These are phyloP conservation scores for Suillus variegatus DNA, from an alignment of 768 basidiomycete genomes.

Conservation along the genomic window DNA sequence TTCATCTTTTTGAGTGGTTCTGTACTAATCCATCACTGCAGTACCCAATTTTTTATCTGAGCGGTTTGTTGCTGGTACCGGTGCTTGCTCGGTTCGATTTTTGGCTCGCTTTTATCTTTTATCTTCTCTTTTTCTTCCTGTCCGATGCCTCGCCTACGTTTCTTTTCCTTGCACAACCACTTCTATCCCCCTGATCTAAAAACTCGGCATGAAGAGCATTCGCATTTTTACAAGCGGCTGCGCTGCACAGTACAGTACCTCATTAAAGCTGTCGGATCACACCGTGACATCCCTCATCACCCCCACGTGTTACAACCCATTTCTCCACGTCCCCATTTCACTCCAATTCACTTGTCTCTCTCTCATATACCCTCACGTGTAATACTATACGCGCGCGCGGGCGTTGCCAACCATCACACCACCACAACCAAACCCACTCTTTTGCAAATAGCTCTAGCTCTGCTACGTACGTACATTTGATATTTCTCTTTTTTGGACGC, in stretches of 20 bases:
- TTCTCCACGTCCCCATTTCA: constrained; percentile 6
- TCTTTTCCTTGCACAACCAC: constrained; percentile 4
- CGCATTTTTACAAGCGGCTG: constrained; percentile 18
- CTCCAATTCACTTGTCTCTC: constrained; percentile 23
- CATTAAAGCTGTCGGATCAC: constrained; percentile 27
- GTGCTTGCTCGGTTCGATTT: constrained; percentile 6
- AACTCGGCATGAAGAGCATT: constrained; percentile 14
- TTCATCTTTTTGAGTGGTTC: constrained; percentile 9
- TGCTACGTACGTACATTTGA: constrained; percentile 12
- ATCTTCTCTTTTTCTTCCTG: not conserved
- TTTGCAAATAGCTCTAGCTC: constrained; percentile 12
- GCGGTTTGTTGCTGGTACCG: constrained; percentile 5
- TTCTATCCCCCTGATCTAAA: constrained; percentile 14
- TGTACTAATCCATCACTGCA: constrained; percentile 25
- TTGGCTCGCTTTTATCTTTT: constrained; percentile 7
- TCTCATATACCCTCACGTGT: constrained; percentile 40
- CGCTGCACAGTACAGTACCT: constrained; percentile 23
- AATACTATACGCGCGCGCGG: constrained; percentile 33
- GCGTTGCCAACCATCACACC: constrained; percentile 10
- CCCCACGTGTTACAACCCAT: constrained; percentile 8
- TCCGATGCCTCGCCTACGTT: constrained; percentile 1
- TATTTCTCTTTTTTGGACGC: constrained; percentile 15
- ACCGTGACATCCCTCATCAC: constrained; percentile 28
- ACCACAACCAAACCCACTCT: constrained; percentile 9
- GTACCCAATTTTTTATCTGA: constrained; percentile 91